A percentile compares a stretch with the other conserved stretches of the same genome.
These are phyloP conservation scores for Olyra latifolia DNA, from an alignment of 176 grass and related monocot genomes.

Conservation along the genomic window DNA sequence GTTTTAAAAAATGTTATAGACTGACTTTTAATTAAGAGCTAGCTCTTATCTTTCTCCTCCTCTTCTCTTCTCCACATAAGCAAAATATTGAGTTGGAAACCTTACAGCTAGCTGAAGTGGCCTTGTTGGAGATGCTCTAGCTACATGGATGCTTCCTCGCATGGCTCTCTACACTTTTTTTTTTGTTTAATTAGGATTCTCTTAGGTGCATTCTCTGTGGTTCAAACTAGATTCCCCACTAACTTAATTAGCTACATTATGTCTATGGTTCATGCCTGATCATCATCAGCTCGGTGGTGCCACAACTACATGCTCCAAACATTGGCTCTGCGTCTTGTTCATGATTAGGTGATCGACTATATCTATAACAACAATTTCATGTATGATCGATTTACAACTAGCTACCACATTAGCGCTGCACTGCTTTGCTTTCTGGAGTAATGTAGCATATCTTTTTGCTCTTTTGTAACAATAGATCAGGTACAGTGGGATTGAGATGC, in stretches of 20 bases:
- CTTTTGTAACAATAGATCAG: neutral
- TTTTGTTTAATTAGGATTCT: neutral
- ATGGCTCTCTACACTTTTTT: neutral
- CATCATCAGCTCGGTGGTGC: neutral
- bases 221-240: neutral
- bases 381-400: neutral
- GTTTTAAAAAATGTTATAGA: no score
- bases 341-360: neutral
- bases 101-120: no score
- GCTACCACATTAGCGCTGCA: neutral
- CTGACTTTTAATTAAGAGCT: no score
- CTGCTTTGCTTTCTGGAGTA: neutral
- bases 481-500: neutral
- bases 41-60: no score
- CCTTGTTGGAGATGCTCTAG: no score
- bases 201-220: neutral
- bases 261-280: neutral
- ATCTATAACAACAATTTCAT: neutral
- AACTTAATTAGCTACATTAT: neutral
- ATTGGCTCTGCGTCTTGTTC: neutral
- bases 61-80: no score
- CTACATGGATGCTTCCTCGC: neutral
- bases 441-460: neutral
- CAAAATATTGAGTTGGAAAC: no score
- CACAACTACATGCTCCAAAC: neutral